These are phyloP conservation scores for Penicillium cosmopolitanum DNA, from an alignment of 495 filamentous ascomycete genomes.

Conservation along the genomic window DNA sequence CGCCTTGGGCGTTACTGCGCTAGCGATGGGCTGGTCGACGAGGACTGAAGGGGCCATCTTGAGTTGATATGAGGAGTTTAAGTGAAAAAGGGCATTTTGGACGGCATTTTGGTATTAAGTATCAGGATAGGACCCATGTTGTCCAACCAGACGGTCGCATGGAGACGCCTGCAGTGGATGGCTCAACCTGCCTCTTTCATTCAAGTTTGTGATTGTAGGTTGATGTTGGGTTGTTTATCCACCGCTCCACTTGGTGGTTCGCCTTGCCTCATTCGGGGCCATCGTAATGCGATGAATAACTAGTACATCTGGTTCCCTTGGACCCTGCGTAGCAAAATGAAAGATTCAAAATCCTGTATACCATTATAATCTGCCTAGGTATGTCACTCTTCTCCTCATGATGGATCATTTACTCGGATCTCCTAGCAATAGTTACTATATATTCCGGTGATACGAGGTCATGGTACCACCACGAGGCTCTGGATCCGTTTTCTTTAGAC, in stretches of 20 bases:
- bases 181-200: slow-evolving; percentile 2
- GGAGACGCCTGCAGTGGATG: not conserved
- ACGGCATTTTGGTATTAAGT: not conserved
- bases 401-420: too few species aligned
- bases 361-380: too few species aligned
- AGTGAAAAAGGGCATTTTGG: not conserved
- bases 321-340: too few species aligned
- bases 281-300: too few species aligned
- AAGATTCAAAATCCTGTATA: too few species aligned
- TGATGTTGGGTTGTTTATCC: not conserved
- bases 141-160: not conserved
- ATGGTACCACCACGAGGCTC: too few species aligned
- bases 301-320: too few species aligned
- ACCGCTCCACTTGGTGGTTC: not conserved
- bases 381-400: too few species aligned
- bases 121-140: not conserved
- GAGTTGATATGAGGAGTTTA: not conserved
- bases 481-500: too few species aligned
- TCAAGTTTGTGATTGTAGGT: not conserved
- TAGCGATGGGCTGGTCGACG: slow-evolving; percentile 14
- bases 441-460: too few species aligned
- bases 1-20: slow-evolving; percentile 13
- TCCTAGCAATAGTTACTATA: too few species aligned
- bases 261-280: not conserved
- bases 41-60: slow-evolving; percentile 24